Evolutionary conservation across 257 asterid genomes (phyloP).

Genomic region (Linderniella brevidens): DNA sequence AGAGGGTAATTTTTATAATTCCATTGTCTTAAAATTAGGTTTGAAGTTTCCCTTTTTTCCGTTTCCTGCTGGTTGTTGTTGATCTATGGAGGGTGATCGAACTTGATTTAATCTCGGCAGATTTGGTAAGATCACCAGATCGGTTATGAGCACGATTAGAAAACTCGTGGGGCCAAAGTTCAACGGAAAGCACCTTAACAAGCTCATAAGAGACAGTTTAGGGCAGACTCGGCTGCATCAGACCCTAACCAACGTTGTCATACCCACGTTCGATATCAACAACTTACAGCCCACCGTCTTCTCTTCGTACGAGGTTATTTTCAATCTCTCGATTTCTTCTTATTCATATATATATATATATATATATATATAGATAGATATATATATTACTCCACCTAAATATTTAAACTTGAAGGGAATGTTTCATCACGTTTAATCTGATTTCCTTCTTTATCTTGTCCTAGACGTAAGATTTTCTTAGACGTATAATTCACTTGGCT

Average conservation of each 20-base stretch:
- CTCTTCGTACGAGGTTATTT: constrained; percentile 26
- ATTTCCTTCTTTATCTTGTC: too few relatives aligned
- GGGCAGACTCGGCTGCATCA: constrained; percentile 27
- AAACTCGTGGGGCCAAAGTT: constrained; percentile 25
- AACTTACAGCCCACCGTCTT: constrained; percentile 32
- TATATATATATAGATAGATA: too few relatives aligned
- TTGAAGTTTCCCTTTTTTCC: too few relatives aligned
- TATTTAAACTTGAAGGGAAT: too few relatives aligned
- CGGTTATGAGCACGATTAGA: constrained; percentile 7
- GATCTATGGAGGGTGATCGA: not conserved
- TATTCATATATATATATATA: too few relatives aligned
- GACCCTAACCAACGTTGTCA: constrained; percentile 29
- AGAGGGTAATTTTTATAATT: constrained; percentile 10
- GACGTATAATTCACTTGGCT: too few relatives aligned
- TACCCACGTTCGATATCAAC: constrained; percentile 42
- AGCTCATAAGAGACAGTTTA: constrained; percentile 15
- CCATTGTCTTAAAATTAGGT: not conserved
- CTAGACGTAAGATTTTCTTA: too few relatives aligned
- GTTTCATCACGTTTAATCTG: too few relatives aligned
- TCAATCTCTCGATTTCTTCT: too few relatives aligned
- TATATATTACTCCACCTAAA: too few relatives aligned
- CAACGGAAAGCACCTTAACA: constrained; percentile 26
- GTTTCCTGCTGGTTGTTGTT: not conserved
- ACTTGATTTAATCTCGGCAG: constrained; percentile 7
- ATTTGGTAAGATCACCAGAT: constrained; percentile 19